Evolutionary conservation across 352 stramenopile genomes (phyloP).

Genomic region (Phytophthora citrophthora): DNA sequence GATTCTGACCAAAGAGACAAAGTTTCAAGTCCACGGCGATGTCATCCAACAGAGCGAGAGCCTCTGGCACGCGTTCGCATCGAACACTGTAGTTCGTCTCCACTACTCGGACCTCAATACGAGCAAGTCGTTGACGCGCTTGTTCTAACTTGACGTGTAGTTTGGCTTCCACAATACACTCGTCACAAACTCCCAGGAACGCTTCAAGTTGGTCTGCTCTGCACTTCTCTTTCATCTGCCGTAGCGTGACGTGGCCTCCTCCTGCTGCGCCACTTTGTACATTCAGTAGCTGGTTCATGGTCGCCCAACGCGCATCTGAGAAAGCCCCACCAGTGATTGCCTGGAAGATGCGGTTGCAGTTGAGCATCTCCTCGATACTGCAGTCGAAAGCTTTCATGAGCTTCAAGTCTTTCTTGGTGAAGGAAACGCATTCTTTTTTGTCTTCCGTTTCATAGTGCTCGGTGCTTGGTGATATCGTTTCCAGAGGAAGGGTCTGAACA

Average conservation of each 20-base stretch:
- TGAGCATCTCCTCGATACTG: slow-evolving; percentile 54
- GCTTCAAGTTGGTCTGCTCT: slow-evolving; percentile 12
- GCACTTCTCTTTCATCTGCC: slow-evolving; percentile 36
- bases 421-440: slow-evolving; percentile 2
- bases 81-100: slow-evolving; percentile 51
- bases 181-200: slow-evolving; percentile 45
- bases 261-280: neutral
- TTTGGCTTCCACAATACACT: slow-evolving; percentile 62
- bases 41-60: slow-evolving; percentile 41
- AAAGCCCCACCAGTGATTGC: slow-evolving; percentile 51
- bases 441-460: slow-evolving; percentile 5
- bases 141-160: slow-evolving; percentile 45
- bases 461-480: neutral
- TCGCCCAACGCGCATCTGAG: slow-evolving; percentile 44
- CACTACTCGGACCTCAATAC: slow-evolving; percentile 37
- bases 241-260: slow-evolving; percentile 22
- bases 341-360: slow-evolving; percentile 56
- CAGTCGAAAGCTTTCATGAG: slow-evolving; percentile 42
- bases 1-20: slow-evolving; percentile 51
- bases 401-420: slow-evolving; percentile 39
- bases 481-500: slow-evolving; percentile 15
- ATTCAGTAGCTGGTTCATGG: slow-evolving; percentile 30
- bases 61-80: slow-evolving; percentile 40
- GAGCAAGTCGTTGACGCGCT: slow-evolving; percentile 33
- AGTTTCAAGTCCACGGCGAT: slow-evolving; percentile 44